Conservation (phyloP, 202 grass and related monocot genomes). For the Dendrocalamus latiflorus region DNA sequence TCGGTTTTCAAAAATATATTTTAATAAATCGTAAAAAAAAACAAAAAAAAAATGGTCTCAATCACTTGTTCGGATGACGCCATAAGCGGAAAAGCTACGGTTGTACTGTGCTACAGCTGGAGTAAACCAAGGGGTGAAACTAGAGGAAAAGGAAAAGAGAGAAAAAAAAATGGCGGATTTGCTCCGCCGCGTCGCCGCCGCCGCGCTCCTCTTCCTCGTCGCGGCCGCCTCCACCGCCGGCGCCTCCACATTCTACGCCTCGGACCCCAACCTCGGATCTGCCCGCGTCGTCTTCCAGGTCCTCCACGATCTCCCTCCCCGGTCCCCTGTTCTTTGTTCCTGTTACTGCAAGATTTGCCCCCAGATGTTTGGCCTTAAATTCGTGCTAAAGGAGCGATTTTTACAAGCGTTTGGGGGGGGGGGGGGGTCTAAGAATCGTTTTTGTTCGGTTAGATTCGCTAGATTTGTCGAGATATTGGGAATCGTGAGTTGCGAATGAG, state of each 20-base stretch:
- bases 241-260: conserved; percentile 44
- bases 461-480: neutral
- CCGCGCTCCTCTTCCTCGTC: conserved; percentile 25
- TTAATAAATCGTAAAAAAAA: too few relatives aligned
- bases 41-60: too few relatives aligned
- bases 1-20: too few relatives aligned
- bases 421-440: too few relatives aligned
- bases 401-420: neutral
- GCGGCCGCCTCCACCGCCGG: conserved; percentile 1
- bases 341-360: conserved; percentile 3
- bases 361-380: neutral
- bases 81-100: too few relatives aligned
- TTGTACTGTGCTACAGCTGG: neutral
- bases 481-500: neutral
- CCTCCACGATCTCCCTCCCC: neutral
- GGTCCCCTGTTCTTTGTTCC: neutral
- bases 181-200: conserved; percentile 5
- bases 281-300: conserved; percentile 98
- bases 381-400: neutral
- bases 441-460: neutral
- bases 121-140: too few relatives aligned
- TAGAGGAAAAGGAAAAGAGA: neutral
- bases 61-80: too few relatives aligned
- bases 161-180: conserved; percentile 32
- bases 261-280: conserved; percentile 65